phyloP scores from a whole-genome alignment of 2,329 filamentous ascomycete species.

The Didymella keratinophila region DNA sequence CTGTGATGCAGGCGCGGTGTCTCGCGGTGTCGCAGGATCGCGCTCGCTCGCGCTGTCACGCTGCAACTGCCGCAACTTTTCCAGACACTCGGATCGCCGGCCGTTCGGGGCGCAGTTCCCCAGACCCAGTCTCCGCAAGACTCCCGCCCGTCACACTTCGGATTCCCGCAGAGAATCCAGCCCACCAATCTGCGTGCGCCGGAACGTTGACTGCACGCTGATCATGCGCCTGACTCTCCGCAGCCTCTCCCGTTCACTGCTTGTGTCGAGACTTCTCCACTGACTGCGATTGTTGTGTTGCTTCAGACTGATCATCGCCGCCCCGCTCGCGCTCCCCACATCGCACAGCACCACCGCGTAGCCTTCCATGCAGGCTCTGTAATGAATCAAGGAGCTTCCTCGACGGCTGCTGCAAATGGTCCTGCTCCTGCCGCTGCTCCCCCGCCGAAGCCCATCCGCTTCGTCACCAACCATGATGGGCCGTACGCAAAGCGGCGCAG shows the following conservation, averaged over 20 bases:
- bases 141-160: slow-evolving; percentile 5
- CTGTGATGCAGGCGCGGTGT: background rate
- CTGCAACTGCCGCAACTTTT: slow-evolving; percentile 6
- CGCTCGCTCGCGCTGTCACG: slow-evolving; percentile 8
- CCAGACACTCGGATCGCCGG: slow-evolving; percentile 6
- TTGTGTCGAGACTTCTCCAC: slow-evolving; percentile 22
- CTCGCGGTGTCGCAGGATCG: background rate
- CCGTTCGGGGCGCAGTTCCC: background rate
- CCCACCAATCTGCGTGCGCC: slow-evolving; percentile 17
- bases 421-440: slow-evolving; percentile 35
- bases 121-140: slow-evolving; percentile 12
- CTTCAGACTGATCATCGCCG: slow-evolving; percentile 3
- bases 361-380: slow-evolving; percentile 29
- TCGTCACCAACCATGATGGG: slow-evolving; percentile 53
- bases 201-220: slow-evolving; percentile 17
- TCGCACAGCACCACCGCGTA: slow-evolving; percentile 19
- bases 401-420: slow-evolving; percentile 33
- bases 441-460: slow-evolving; percentile 51
- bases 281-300: background rate
- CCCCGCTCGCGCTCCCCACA: slow-evolving; percentile 25
- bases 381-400: slow-evolving; percentile 45
- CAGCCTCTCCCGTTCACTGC: slow-evolving; percentile 15
- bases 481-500: slow-evolving; percentile 53
- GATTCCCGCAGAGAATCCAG: slow-evolving; percentile 6
- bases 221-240: slow-evolving; percentile 35